These are phyloP conservation scores for Kodamaea suecica DNA, from an alignment of 1,139 yeast genomes.

Conservation along the genomic window DNA sequence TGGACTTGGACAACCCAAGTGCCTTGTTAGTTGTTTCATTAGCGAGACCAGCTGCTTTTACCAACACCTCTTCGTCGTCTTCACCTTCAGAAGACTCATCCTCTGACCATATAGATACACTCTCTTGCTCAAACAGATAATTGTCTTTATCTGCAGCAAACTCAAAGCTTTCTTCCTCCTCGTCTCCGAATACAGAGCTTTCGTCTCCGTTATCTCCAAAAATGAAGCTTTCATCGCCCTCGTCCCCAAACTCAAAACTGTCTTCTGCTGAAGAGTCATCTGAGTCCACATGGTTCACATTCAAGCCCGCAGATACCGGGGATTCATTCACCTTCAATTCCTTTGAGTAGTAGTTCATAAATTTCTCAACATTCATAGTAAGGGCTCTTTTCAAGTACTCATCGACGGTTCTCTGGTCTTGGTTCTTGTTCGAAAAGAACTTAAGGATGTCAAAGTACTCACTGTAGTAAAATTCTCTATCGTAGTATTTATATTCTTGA, in stretches of 20 bases:
- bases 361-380: constrained; percentile 12
- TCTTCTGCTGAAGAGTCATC: neutral
- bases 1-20: constrained; percentile 3
- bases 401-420: constrained; percentile 10
- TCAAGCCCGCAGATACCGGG: too few species aligned
- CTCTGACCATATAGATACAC: constrained; percentile 7
- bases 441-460: constrained; percentile 12
- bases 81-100: constrained; percentile 6
- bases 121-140: constrained; percentile 7
- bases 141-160: too few species aligned
- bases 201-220: constrained; percentile 6
- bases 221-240: constrained; percentile 2
- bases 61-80: constrained; percentile 2
- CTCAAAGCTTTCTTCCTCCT: constrained; percentile 5
- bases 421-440: constrained; percentile 8
- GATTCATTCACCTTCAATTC: constrained; percentile 4
- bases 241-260: constrained; percentile 2
- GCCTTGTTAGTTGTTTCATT: constrained; percentile 2
- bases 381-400: constrained; percentile 10
- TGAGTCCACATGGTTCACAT: too few species aligned
- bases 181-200: constrained; percentile 8
- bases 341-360: constrained; percentile 6
- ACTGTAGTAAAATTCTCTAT: constrained; percentile 9
- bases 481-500: constrained; percentile 10
- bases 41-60: constrained; percentile 1